Evolutionary conservation across 2,329 filamentous ascomycete species (phyloP), one percentile per base, ranked within the genome.

Genomic region (Alternaria brassicae): DNA sequence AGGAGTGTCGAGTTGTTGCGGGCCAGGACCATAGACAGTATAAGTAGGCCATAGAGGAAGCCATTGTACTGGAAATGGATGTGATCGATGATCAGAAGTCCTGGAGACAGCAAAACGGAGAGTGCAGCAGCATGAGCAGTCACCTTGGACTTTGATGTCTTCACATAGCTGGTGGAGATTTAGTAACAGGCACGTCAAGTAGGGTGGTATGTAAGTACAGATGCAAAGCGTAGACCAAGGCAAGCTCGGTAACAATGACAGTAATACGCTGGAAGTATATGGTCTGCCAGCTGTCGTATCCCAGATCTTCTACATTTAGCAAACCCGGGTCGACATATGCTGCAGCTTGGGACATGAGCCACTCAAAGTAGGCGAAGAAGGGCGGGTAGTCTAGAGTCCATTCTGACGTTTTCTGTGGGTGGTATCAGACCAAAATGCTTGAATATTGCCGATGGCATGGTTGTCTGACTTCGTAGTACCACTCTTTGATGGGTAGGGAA

Each of bases 11-110:
- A 89, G 72, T 86, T 87, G 69, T 89, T 87, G 50, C 92, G 88
- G 6, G 93, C 92, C 59, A 96, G 81, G 2, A 96, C 90, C 47
- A 99, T 84, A 2, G 95, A 98, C 53, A 94, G 83, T 36, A 98
- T 86, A 50, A 99, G 83, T 41, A 98, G 82, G 36, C 95, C 95
- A 76, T 98, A 99, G 80, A 99, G 88, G 80, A 93, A 93, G 39
- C 95, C 94, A 81, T 99, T 99, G 82, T 99, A 99, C 82, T 99
- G 95, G 78, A 99, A 99, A 78, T 97, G 93, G 65, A 97, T 94
- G 77, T 99, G 95, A 74, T 99, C 95, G 77, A 99, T 98, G 75
- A 99, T 96, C 60, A 99, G 84, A 34, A 99, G 86, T 2, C 94
- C 95, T 0, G 95, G 95, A 0, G 93, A 98, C 12, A 98, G 86